phyloP scores from a whole-genome alignment of 2,329 filamentous ascomycete species.

The Pezicula carpinea region DNA sequence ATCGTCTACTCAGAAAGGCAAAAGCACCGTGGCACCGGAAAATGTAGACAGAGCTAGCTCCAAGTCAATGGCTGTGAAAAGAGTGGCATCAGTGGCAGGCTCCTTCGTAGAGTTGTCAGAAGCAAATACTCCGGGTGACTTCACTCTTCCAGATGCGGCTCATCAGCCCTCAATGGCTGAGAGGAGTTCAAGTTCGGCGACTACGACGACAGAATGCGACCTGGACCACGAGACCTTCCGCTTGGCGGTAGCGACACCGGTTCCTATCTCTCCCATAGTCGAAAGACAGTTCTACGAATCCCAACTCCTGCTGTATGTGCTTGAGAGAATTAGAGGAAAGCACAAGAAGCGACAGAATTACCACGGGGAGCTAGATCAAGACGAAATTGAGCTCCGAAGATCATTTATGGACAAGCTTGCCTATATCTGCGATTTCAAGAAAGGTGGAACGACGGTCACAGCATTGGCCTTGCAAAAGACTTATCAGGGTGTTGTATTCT shows the following conservation, averaged over 20 bases:
- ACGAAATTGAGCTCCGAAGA: constrained; percentile 5
- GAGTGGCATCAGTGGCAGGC: too few relatives aligned
- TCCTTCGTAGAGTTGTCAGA: too few relatives aligned
- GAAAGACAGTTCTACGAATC: constrained; percentile 34
- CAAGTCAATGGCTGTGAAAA: too few relatives aligned
- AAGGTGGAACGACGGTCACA: constrained; percentile 40
- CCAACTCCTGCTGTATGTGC: constrained; percentile 28
- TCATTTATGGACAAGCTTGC: constrained; percentile 35
- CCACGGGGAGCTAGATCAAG: constrained; percentile 4
- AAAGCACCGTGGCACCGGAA: too few relatives aligned
- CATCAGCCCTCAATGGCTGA: too few relatives aligned
- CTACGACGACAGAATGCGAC: too few relatives aligned
- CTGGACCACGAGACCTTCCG: constrained; percentile 1
- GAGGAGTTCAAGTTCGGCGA: too few relatives aligned
- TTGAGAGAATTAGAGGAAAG: constrained; percentile 29
- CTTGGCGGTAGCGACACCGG: constrained; percentile 2
- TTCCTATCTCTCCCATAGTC: constrained; percentile 7
- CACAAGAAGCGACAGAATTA: constrained; percentile 5
- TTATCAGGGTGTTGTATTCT: constrained; percentile 32
- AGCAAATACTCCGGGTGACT: too few relatives aligned
- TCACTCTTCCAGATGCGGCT: too few relatives aligned
- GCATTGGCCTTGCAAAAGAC: constrained; percentile 38
- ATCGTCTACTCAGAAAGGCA: too few relatives aligned
- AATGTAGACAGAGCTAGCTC: too few relatives aligned
- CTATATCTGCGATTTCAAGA: constrained; percentile 40